Percentiles rank a stretch among this genome's conserved stretches.
Evolutionary conservation across 192 early-diverging fungal genomes (phyloP).

Genomic region (Backusella mclennaniae): DNA sequence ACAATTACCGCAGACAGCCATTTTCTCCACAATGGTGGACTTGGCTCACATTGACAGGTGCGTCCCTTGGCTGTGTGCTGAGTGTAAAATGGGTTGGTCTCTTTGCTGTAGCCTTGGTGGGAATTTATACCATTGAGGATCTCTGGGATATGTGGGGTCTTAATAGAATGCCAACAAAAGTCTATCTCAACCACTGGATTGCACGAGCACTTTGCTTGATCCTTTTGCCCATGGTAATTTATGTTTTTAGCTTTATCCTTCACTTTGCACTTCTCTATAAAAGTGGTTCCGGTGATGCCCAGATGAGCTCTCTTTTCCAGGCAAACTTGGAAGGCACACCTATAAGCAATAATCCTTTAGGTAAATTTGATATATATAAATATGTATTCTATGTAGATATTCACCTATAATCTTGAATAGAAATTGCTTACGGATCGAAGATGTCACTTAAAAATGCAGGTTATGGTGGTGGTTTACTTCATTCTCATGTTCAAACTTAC

Average conservation of each 20-base stretch:
- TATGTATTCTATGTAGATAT: background rate
- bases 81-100: constrained; percentile 97
- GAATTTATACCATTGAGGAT: constrained; percentile 87
- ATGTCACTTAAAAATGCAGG: constrained; percentile 82
- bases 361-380: constrained; percentile 40
- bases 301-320: constrained; percentile 97
- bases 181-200: constrained; percentile 80
- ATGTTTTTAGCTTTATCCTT: constrained; percentile 78
- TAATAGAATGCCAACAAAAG: constrained; percentile 52
- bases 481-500: constrained; percentile 89
- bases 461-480: constrained; percentile 86
- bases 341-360: constrained; percentile 76
- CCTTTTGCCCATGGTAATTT: constrained; percentile 77
- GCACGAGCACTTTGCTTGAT: constrained; percentile 81
- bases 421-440: constrained; percentile 88
- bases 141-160: constrained; percentile 88
- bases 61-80: constrained; percentile 77
- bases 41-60: constrained; percentile 82
- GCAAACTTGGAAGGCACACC: constrained; percentile 79
- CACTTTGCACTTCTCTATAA: constrained; percentile 88
- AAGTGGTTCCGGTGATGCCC: constrained; percentile 83
- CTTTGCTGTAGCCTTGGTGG: constrained; percentile 89
- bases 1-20: constrained; percentile 35
- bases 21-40: constrained; percentile 87
- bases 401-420: constrained; percentile 39